A percentile compares a stretch with the other conserved stretches of the same genome.
Evolutionary conservation across 345 rosid species (phyloP).

Genomic region (Eucalyptus cladocalyx): DNA sequence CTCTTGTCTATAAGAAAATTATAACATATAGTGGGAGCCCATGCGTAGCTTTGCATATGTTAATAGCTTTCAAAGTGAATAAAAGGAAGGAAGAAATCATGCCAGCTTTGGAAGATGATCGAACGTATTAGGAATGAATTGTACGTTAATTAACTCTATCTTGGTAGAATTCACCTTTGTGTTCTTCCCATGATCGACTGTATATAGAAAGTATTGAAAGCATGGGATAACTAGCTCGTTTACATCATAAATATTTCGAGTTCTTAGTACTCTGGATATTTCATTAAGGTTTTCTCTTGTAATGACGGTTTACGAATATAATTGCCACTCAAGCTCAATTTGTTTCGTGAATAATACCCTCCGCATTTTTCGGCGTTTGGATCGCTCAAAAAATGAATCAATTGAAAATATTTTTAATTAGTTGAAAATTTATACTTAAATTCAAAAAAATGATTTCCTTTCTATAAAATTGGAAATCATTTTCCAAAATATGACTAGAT

Average conservation of each 20-base stretch:
- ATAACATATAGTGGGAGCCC: not conserved
- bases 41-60: not conserved
- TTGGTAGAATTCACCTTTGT: not conserved
- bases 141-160: not conserved
- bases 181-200: not conserved
- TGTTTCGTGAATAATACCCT: fast-evolving
- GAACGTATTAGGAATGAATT: no score
- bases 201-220: not conserved
- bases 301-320: fast-evolving
- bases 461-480: not conserved
- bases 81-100: not conserved
- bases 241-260: not conserved
- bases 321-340: not conserved
- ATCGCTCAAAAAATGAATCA: fast-evolving
- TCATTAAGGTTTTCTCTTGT: not conserved
- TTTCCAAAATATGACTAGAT: fast-evolving
- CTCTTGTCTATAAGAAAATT: not conserved
- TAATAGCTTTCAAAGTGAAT: not conserved
- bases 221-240: not conserved
- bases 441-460: no score
- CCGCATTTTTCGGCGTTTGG: fast-evolving
- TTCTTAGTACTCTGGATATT: no score
- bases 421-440: fast-evolving
- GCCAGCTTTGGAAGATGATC: not conserved
- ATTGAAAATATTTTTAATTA: no score